Evolutionary conservation across 2,329 filamentous ascomycete species (phyloP).

Genomic region (Pseudogymnoascus sp.): DNA sequence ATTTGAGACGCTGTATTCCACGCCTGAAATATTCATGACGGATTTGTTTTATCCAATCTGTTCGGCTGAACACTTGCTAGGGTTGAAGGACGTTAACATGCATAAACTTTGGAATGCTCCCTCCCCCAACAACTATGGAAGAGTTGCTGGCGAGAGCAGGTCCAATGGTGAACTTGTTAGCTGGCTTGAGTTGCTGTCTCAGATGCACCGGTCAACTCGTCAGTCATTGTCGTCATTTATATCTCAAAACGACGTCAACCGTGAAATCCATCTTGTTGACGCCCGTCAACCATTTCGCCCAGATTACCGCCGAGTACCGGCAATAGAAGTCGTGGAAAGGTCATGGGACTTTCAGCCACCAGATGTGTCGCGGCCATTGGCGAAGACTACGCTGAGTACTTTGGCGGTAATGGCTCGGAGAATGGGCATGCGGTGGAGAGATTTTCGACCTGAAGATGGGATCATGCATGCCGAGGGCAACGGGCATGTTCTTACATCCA

Average conservation of each 20-base stretch:
- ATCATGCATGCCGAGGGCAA: conserved; percentile 30
- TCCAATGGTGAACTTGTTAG: neutral
- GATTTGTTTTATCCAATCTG: conserved; percentile 12
- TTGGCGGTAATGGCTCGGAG: conserved; percentile 30
- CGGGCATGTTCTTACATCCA: conserved; percentile 30
- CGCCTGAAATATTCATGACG: conserved; percentile 28
- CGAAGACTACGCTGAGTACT: conserved; percentile 30
- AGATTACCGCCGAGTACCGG: conserved; percentile 16
- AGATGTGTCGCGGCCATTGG: conserved; percentile 31
- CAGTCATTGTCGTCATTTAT: neutral
- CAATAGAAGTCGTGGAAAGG: conserved; percentile 27
- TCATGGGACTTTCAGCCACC: conserved; percentile 34
- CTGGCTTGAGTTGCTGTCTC: neutral
- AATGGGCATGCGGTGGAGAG: conserved; percentile 29
- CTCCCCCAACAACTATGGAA: neutral
- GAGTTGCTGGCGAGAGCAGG: neutral
- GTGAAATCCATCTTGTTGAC: neutral
- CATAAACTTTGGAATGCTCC: neutral
- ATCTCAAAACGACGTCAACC: neutral
- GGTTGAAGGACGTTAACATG: neutral
- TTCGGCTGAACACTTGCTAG: conserved; percentile 15
- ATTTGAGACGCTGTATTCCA: conserved; percentile 32
- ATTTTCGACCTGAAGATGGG: conserved; percentile 24
- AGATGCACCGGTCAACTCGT: neutral
- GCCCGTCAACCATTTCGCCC: neutral